Evolutionary conservation across 2,329 filamentous ascomycete species (phyloP).

Genomic region (Claviceps africana): DNA sequence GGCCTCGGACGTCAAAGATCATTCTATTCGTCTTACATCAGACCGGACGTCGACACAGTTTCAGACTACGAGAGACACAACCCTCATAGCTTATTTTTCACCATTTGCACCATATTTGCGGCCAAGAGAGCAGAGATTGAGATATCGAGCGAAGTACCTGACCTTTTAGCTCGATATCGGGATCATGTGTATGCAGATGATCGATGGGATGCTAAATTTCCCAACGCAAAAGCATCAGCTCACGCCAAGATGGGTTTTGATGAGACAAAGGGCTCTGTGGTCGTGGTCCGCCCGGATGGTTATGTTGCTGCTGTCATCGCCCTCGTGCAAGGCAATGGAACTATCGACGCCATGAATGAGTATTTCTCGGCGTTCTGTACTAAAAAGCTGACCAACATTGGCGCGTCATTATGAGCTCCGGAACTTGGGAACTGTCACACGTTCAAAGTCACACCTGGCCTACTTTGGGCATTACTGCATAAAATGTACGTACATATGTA

Average conservation of each 20-base stretch:
- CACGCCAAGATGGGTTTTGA: constrained; percentile 80
- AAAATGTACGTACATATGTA: no score
- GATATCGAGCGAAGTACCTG: constrained; percentile 56
- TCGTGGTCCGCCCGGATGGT: constrained; percentile 75
- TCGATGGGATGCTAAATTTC: constrained; percentile 55
- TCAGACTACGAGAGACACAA: constrained; percentile 71
- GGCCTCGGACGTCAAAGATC: constrained; percentile 51
- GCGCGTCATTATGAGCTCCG: neutral
- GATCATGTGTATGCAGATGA: constrained; percentile 83
- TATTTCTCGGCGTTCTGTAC: constrained; percentile 67
- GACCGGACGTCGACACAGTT: constrained; percentile 46
- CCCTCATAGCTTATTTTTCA: constrained; percentile 73
- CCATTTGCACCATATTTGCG: constrained; percentile 63
- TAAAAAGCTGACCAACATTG: constrained; percentile 28
- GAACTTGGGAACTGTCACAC: no score
- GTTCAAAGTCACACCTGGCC: no score
- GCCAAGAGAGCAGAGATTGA: constrained; percentile 54
- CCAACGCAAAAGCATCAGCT: constrained; percentile 56
- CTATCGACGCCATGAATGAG: constrained; percentile 65
- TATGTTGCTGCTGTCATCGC: constrained; percentile 67
- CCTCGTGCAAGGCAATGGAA: constrained; percentile 62
- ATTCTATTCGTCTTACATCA: constrained; percentile 56
- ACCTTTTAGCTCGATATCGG: constrained; percentile 57
- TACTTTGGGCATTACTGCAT: no score
- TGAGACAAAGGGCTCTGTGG: constrained; percentile 58